phyloP scores from a whole-genome alignment of 2,329 filamentous ascomycete genomes.

The Nemania abortiva region DNA sequence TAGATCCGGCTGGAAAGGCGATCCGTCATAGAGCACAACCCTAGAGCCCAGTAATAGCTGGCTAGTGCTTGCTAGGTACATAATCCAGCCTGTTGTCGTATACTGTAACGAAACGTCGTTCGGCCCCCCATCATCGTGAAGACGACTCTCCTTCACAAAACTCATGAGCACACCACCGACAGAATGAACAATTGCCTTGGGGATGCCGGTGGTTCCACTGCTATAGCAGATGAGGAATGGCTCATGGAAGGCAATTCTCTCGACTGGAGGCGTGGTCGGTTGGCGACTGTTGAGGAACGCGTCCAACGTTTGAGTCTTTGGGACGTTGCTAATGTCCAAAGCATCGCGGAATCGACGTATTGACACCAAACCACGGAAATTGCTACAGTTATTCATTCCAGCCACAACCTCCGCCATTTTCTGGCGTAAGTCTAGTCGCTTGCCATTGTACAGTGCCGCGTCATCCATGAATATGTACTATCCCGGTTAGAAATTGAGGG shows the following conservation, averaged over 20 bases:
- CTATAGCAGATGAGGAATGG: constrained; percentile 84
- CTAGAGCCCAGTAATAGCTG: constrained; percentile 71
- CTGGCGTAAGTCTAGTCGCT: constrained; percentile 74
- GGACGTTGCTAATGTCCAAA: constrained; percentile 68
- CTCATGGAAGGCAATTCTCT: constrained; percentile 75
- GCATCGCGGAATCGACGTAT: constrained; percentile 74
- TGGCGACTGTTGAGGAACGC: constrained; percentile 57
- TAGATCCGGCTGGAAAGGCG: constrained; percentile 79
- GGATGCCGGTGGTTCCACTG: constrained; percentile 83
- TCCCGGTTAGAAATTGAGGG: constrained; percentile 8
- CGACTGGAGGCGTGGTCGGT: constrained; percentile 62
- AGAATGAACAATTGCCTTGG: constrained; percentile 88
- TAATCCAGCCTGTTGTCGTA: constrained; percentile 86
- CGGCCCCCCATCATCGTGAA: constrained; percentile 60
- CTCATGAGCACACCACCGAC: constrained; percentile 72
- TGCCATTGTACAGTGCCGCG: constrained; percentile 82
- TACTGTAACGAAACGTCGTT: constrained; percentile 65
- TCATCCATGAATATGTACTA: constrained; percentile 87
- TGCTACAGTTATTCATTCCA: constrained; percentile 70
- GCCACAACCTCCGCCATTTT: constrained; percentile 77
- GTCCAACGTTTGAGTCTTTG: constrained; percentile 59
- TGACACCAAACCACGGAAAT: constrained; percentile 73
- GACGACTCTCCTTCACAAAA: constrained; percentile 67
- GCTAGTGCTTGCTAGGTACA: constrained; percentile 77
- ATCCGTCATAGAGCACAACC: constrained; percentile 83